Evolutionary conservation across 768 basidiomycete species (phyloP).

Genomic region (Jaapia argillacea): DNA sequence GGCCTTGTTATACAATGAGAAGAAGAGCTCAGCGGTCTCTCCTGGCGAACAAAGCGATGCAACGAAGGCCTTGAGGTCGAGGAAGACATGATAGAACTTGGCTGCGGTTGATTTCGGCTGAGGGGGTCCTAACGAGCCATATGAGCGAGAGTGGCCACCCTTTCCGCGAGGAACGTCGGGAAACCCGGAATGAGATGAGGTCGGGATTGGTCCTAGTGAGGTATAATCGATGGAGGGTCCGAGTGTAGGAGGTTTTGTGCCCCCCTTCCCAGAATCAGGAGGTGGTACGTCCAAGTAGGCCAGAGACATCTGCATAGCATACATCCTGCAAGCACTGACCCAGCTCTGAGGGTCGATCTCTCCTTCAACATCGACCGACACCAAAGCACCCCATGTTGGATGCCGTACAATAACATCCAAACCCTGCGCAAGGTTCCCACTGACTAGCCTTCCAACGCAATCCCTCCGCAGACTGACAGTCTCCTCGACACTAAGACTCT

Average conservation of each 20-base stretch:
- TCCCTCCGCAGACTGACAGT: slow-evolving; percentile 71
- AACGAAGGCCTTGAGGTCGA: slow-evolving; percentile 88
- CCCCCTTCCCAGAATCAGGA: neutral
- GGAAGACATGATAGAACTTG: slow-evolving; percentile 83
- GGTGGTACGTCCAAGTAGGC: slow-evolving; percentile 56
- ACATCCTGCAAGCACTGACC: slow-evolving; percentile 88
- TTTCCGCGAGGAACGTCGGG: slow-evolving; percentile 37
- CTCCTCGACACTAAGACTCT: slow-evolving; percentile 83
- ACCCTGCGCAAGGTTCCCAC: slow-evolving; percentile 85
- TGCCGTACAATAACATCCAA: slow-evolving; percentile 96
- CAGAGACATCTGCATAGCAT: slow-evolving; percentile 75
- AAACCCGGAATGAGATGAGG: slow-evolving; percentile 63
- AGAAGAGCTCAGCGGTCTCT: slow-evolving; percentile 88
- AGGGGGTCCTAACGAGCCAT: slow-evolving; percentile 22
- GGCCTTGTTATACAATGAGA: slow-evolving; percentile 83
- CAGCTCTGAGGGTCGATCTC: slow-evolving; percentile 74
- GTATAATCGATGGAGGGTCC: slow-evolving; percentile 39
- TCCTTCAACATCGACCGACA: slow-evolving; percentile 83
- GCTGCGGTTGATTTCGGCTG: slow-evolving; percentile 32
- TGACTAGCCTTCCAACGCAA: slow-evolving; percentile 80
- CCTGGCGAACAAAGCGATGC: slow-evolving; percentile 85
- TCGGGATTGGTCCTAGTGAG: slow-evolving; percentile 36
- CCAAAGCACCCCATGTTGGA: slow-evolving; percentile 82
- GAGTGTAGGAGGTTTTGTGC: slow-evolving; percentile 14
- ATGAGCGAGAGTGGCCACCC: slow-evolving; percentile 22